Evolutionary conservation across 2,329 filamentous ascomycete genomes (phyloP).

Genomic region (Blastomyces parvus): DNA sequence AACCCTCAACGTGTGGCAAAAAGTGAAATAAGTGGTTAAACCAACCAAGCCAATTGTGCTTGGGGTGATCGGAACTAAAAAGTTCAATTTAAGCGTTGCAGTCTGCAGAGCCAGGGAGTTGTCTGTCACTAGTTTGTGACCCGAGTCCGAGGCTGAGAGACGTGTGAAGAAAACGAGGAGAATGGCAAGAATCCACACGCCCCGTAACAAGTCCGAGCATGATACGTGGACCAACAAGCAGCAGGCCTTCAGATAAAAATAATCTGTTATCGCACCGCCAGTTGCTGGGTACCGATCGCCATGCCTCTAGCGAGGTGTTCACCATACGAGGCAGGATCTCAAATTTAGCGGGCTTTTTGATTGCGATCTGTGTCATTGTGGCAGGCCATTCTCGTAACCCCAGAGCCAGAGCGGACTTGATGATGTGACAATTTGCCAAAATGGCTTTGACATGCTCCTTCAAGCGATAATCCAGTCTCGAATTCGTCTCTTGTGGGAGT

Average conservation of each 20-base stretch:
- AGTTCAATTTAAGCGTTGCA: background rate
- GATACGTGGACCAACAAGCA: conserved; percentile 2
- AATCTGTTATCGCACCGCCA: background rate
- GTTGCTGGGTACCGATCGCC: background rate
- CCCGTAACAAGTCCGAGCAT: background rate
- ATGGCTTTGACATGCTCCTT: background rate
- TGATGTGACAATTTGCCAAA: background rate
- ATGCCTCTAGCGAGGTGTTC: background rate
- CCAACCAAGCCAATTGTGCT: background rate
- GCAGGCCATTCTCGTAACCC: background rate
- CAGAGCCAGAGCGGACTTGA: background rate
- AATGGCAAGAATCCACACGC: background rate
- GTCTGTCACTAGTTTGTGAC: background rate
- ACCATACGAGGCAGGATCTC: background rate
- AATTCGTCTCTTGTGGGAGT: background rate
- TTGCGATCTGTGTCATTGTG: background rate
- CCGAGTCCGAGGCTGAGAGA: background rate
- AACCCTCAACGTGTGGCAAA: background rate
- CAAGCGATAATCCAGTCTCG: background rate
- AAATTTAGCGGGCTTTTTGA: background rate
- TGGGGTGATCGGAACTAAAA: background rate
- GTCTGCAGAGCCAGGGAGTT: background rate
- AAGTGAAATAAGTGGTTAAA: background rate
- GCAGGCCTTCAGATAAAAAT: background rate
- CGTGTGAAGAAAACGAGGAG: background rate